Base-by-base conservation (phyloP, 1,284 basidiomycete genomes). In the Sparassis latifolia region DNA sequence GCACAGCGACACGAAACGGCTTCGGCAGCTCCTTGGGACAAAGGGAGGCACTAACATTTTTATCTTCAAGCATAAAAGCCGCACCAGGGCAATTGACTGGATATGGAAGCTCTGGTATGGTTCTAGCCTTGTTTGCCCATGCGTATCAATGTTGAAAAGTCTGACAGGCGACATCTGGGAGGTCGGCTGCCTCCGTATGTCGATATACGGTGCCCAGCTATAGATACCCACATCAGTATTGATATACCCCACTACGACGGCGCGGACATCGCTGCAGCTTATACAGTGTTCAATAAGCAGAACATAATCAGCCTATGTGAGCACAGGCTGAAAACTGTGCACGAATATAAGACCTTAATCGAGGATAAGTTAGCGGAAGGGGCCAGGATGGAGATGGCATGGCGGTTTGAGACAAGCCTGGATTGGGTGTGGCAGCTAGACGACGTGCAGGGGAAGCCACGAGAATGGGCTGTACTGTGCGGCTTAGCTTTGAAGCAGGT, bases 401-500 rank as follows among this genome's bases (percentile, higher is more conserved):
- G 91, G 91, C 75, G 88, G 31, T 67, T 75, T 45, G 82, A 78
- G 42, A 79, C 79, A 1, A 79, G 79, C 55, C 65, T 92, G 44
- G 89, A 94, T 62, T 94, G 91, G 92, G 74, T 92, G 38, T 85
- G 82, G 79, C 72, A 86, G 43, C 77, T 83, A 30, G 66, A 72
- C 12, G 87, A 89, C 58, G 72, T 86, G 1, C 71, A 79, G 28
- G 86, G 80, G 10, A 67, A 76, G 47, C 60, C 67, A n/a, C 76
- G 90, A 40, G 73, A 76, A 39, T 92, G 87, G 86, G 76, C 77
- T 2, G 80, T 90, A 1, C 66, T 93, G 9, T 86, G 77, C 58
- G 91, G 90, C 27, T 59, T 90, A 33, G 79, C 86, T 28, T 70
- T 91, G 52, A 75, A 76, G 56, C 79, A 86, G 70, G 89, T 85